These are phyloP conservation scores for Fraxinus latifolia DNA, from an alignment of 305 asterid genomes.

Conservation along the genomic window DNA sequence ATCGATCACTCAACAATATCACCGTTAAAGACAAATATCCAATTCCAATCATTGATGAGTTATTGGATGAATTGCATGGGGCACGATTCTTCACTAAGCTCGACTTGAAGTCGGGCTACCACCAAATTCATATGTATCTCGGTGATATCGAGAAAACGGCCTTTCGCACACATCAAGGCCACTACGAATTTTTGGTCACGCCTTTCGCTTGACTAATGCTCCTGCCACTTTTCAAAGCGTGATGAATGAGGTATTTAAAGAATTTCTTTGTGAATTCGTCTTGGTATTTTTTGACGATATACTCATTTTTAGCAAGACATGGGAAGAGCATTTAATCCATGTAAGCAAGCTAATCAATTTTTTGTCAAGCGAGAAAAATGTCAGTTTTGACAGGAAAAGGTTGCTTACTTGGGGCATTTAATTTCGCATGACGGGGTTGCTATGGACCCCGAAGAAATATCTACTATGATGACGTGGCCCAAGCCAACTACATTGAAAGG, in stretches of 20 bases:
- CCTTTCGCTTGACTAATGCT: background rate
- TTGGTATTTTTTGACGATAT: background rate
- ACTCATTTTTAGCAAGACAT: background rate
- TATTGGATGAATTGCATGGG: background rate
- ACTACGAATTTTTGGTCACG: background rate
- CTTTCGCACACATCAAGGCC: background rate
- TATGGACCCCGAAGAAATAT: background rate
- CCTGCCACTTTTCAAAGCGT: background rate
- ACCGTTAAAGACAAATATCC: too few relatives aligned
- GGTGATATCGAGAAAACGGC: background rate
- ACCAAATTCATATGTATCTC: background rate
- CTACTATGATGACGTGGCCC: background rate
- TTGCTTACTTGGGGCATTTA: background rate
- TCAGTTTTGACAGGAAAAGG: background rate
- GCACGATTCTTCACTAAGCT: background rate
- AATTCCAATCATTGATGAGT: too few relatives aligned
- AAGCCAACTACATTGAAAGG: background rate
- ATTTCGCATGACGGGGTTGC: background rate
- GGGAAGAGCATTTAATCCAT: background rate
- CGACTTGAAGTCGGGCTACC: background rate
- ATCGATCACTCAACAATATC: too few relatives aligned
- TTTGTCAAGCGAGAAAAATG: background rate
- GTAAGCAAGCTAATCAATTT: background rate
- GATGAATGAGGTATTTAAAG: background rate
- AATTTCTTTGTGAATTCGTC: background rate